Percentiles rank a stretch among this genome's conserved stretches.
Evolutionary conservation across 2,329 filamentous ascomycete species (phyloP).

Genomic region (Pseudocercospora eumusae): DNA sequence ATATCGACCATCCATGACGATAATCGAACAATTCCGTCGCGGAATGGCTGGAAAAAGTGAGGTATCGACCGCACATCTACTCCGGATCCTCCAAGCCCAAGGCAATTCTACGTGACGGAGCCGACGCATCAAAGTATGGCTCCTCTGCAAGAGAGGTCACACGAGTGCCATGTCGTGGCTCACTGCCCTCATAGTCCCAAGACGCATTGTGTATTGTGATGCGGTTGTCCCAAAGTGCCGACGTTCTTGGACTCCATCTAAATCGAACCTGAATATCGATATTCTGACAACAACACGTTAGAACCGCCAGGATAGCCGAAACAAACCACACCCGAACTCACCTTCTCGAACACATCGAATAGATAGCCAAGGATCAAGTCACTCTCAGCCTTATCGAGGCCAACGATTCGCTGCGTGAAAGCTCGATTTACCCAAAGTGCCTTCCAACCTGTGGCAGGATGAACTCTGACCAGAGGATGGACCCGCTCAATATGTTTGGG

Average conservation of each 20-base stretch:
- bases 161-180: constrained; percentile 70
- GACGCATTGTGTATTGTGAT: constrained; percentile 6
- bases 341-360: constrained; percentile 65
- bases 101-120: constrained; percentile 66
- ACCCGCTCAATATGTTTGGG: constrained; percentile 67
- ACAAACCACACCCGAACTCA: constrained; percentile 11
- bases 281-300: constrained; percentile 44
- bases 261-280: constrained; percentile 72
- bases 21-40: neutral
- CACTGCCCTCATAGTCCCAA: constrained; percentile 58
- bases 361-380: constrained; percentile 68
- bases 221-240: constrained; percentile 71
- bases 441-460: constrained; percentile 75
- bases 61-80: neutral
- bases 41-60: neutral
- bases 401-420: constrained; percentile 69
- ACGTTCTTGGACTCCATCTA: constrained; percentile 67
- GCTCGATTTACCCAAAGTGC: constrained; percentile 70
- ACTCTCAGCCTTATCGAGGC: constrained; percentile 68
- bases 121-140: constrained; percentile 65
- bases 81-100: constrained; percentile 54
- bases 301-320: neutral
- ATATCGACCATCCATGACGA: neutral
- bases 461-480: constrained; percentile 69
- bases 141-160: constrained; percentile 70